Percentiles rank a stretch among this genome's conserved stretches.
phyloP scores from a whole-genome alignment of 2,329 filamentous ascomycete species.

The Emmonsiellopsis sp. region DNA sequence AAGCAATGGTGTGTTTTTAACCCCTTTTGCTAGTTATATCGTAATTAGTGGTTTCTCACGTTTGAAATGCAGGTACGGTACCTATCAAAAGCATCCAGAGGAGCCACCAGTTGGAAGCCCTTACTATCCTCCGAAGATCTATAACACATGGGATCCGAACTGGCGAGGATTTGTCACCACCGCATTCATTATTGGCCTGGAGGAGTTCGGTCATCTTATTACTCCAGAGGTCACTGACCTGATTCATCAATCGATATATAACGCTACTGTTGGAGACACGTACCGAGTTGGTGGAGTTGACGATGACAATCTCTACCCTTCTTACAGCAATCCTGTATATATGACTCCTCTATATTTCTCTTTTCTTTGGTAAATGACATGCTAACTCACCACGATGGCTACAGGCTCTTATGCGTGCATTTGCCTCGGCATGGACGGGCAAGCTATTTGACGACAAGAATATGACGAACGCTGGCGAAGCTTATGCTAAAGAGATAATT shows the following conservation, averaged over 20 bases:
- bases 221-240: constrained; percentile 28
- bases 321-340: constrained; percentile 50
- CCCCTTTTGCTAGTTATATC: background rate
- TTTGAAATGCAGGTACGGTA: constrained; percentile 34
- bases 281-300: constrained; percentile 54
- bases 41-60: constrained; percentile 32
- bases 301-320: constrained; percentile 52
- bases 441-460: constrained; percentile 45
- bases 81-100: constrained; percentile 36
- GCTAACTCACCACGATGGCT: constrained; percentile 13
- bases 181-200: constrained; percentile 48
- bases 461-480: constrained; percentile 49
- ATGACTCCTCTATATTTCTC: background rate
- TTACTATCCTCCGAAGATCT: constrained; percentile 41
- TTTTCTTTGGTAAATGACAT: background rate
- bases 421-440: constrained; percentile 51
- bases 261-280: constrained; percentile 48
- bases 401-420: constrained; percentile 49
- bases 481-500: constrained; percentile 46
- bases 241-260: constrained; percentile 46
- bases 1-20: constrained; percentile 44
- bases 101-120: constrained; percentile 47
- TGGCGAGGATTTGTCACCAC: constrained; percentile 56
- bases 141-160: constrained; percentile 54
- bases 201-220: constrained; percentile 44